Evolutionary conservation across 192 early-diverging fungal species (phyloP), one percentile per base, ranked within the genome.

Genomic region (Coemansia sp.): DNA sequence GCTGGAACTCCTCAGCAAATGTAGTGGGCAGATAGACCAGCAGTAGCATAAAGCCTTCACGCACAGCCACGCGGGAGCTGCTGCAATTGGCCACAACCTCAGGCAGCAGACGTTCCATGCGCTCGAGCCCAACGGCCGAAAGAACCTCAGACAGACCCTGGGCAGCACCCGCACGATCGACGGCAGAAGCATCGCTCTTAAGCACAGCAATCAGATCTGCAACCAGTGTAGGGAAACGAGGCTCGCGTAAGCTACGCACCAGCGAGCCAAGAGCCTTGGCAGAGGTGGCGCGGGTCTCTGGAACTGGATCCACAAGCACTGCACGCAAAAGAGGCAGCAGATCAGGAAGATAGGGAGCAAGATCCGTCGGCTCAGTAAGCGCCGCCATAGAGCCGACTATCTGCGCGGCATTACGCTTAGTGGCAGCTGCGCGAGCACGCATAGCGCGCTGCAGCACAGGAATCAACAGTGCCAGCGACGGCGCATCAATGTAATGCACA

Each of bases 341-440:
- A 30, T 83, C 72, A 20, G 69, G 74, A 6, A 99, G 71, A 72
- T 99, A 98, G 5, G 95, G 94, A n/a, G 93, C 77, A 71, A 99
- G 78, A 61, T 99, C 97, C 67, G 89, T 89, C 53, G 89, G 87
- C 63, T 97, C 94, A 0, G 97, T 98, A 32, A 99, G 83, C 29
- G 91, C 88, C 1, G 95, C 91, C 97, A 99, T 98, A 62, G 95
- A 95, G 25, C 97, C 97, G 72, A 98, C 94, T 72, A 99, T 98
- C 84, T 99, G 96, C 11, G 97, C 93, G 19, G 95, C 92, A 56
- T 89, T 91, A 71, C 93, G 97, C 86, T 98, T 98, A 63, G 91
- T 90, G 36, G 94, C 88, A 7, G 96, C 94, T 23, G 84, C 83
- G 59, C 97, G 89, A 57, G 93, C 93, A 27, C 87, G 86, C 83